Evolutionary conservation across 345 rosid species (phyloP).

Genomic region (Pugionium dolabratum): DNA sequence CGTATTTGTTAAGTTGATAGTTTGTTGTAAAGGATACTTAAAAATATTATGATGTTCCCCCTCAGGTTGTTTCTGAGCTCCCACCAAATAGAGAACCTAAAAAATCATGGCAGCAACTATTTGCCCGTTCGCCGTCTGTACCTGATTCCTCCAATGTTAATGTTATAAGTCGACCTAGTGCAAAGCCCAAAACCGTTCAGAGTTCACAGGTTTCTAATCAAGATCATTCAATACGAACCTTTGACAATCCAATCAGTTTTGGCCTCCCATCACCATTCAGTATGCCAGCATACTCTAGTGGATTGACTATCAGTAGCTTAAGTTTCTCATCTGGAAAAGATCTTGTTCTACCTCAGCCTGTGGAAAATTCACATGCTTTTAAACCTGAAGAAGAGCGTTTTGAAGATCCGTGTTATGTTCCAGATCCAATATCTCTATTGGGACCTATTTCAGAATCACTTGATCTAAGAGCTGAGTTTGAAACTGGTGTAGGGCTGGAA

Average conservation of each 20-base stretch:
- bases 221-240: constrained; percentile 55
- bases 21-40: neutral
- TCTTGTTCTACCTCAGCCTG: constrained; percentile 46
- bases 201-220: constrained; percentile 53
- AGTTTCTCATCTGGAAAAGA: constrained; percentile 70
- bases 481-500: constrained; percentile 50
- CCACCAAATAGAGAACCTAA: constrained; percentile 57
- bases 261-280: constrained; percentile 83
- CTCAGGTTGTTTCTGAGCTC: constrained; percentile 70
- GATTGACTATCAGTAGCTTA: constrained; percentile 54
- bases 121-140: constrained; percentile 62
- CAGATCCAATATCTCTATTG: constrained; percentile 78
- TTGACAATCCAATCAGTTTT: constrained; percentile 83
- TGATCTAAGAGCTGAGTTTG: constrained; percentile 61
- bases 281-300: constrained; percentile 50
- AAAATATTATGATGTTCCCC: constrained; percentile 26
- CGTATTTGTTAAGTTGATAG: neutral
- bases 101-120: constrained; percentile 94
- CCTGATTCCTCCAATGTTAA: constrained; percentile 54
- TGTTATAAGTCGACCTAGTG: constrained; percentile 71
- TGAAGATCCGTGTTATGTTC: constrained; percentile 93
- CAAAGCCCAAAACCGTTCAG: constrained; percentile 59
- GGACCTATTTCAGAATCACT: constrained; percentile 99
- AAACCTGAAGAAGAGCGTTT: constrained; percentile 70
- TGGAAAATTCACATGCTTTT: constrained; percentile 49